Percentiles rank a stretch among this genome's conserved stretches.
These are phyloP conservation scores for Sesbania bispinosa DNA, from an alignment of 306 rosid species.

Conservation along the genomic window DNA sequence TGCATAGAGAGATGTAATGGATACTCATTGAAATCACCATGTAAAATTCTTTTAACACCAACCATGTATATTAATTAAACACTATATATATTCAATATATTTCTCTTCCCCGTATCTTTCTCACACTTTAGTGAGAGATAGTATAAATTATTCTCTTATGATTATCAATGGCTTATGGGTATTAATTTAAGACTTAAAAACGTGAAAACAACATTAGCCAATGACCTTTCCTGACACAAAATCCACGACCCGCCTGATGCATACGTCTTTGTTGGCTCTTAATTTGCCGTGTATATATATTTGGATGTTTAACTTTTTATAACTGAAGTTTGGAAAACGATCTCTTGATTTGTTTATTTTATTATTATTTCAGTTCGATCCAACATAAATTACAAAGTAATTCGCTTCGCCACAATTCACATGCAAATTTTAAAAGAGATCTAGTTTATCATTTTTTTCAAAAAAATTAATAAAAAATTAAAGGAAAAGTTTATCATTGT, in stretches of 20 bases:
- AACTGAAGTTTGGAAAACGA: background rate
- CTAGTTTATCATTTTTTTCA: background rate
- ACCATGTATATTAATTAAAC: too few species aligned
- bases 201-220: slow-evolving; percentile 12
- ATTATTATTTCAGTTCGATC: background rate
- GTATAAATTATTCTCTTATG: too few species aligned
- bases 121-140: too few species aligned
- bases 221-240: background rate
- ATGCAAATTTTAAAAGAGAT: background rate
- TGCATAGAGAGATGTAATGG: too few species aligned
- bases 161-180: too few species aligned
- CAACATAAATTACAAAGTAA: background rate
- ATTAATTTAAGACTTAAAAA: background rate
- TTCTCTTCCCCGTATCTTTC: too few species aligned
- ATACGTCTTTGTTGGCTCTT: background rate
- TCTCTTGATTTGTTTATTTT: background rate
- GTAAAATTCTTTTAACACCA: too few species aligned
- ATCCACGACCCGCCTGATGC: background rate
- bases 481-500: background rate
- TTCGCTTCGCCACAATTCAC: background rate
- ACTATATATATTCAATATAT: too few species aligned
- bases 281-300: too few species aligned
- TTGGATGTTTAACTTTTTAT: background rate
- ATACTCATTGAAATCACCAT: too few species aligned
- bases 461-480: background rate